Percentiles rank a stretch among this genome's conserved stretches.
phyloP scores from a whole-genome alignment of 495 filamentous ascomycete genomes.

The Hyaloscypha bicolor region DNA sequence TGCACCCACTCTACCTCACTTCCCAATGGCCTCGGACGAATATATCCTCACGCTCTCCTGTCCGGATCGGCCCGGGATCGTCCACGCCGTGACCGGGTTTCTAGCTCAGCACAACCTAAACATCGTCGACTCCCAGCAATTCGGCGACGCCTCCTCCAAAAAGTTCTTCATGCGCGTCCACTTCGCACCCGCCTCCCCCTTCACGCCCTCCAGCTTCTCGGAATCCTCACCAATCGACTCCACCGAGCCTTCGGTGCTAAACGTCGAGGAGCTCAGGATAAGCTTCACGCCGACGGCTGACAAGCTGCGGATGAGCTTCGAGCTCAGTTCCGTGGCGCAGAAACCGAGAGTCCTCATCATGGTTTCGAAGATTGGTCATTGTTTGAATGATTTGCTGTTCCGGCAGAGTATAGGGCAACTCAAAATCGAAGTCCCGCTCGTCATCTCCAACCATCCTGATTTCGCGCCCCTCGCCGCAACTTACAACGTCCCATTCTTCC shows the following conservation, averaged over 20 bases:
- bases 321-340: conserved; percentile 59
- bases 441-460: conserved; percentile 75
- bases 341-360: conserved; percentile 76
- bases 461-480: conserved; percentile 65
- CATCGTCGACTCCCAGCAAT: conserved; percentile 75
- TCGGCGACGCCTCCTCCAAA: conserved; percentile 63
- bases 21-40: conserved; percentile 39
- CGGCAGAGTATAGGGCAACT: conserved; percentile 64
- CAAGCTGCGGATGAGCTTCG: conserved; percentile 62
- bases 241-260: too few relatives aligned
- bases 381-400: conserved; percentile 79
- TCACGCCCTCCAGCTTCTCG: neutral
- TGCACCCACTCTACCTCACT: neutral
- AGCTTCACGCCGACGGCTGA: conserved; percentile 56
- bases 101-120: conserved; percentile 67
- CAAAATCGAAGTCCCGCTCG: conserved; percentile 66
- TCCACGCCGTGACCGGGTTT: conserved; percentile 73
- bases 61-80: conserved; percentile 74
- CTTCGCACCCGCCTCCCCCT: conserved; percentile 52
- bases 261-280: conserved; percentile 42
- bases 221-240: conserved; percentile 39
- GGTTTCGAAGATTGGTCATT: conserved; percentile 81
- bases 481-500: conserved; percentile 72
- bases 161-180: conserved; percentile 81
- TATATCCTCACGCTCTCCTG: conserved; percentile 76